Evolutionary conservation across 192 early-diverging fungal species (phyloP).

Genomic region (Umbelopsis sp.): DNA sequence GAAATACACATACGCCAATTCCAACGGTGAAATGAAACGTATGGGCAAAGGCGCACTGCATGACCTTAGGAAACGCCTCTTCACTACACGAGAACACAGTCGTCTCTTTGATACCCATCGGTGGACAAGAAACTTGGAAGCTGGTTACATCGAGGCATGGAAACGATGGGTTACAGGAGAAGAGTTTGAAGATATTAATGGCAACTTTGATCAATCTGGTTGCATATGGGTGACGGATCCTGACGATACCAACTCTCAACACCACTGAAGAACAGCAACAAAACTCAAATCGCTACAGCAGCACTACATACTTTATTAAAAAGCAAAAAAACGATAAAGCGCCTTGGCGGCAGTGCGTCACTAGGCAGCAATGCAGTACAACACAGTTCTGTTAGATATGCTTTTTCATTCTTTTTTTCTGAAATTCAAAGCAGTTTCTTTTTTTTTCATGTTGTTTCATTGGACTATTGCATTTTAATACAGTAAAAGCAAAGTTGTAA

Average conservation of each 20-base stretch:
- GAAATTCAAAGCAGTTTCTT: conserved; percentile 9
- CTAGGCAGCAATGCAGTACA: conserved; percentile 1
- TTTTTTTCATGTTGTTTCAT: neutral
- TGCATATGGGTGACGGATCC: conserved; percentile 46
- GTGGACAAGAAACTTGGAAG: conserved; percentile 85
- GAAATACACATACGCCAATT: conserved; percentile 47
- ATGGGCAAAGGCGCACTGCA: conserved; percentile 54
- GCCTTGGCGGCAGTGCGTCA: conserved; percentile 18
- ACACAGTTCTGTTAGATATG: neutral
- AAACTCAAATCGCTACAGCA: conserved; percentile 10
- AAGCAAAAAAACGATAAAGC: neutral
- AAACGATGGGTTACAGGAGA: conserved; percentile 66
- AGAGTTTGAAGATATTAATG: conserved; percentile 51
- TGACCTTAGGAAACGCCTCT: conserved; percentile 69
- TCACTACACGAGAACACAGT: conserved; percentile 76
- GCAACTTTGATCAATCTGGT: conserved; percentile 22
- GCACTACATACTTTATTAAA: neutral
- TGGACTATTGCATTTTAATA: neutral
- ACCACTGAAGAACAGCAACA: neutral
- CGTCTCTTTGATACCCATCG: conserved; percentile 85
- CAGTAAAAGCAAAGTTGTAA: neutral
- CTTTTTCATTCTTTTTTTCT: conserved; percentile 21
- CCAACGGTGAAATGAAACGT: conserved; percentile 34
- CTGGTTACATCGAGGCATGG: conserved; percentile 72
- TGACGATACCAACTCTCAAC: conserved; percentile 33